Base-by-base conservation (phyloP, 768 basidiomycete species). In the Cystofilobasidium ferigula region DNA sequence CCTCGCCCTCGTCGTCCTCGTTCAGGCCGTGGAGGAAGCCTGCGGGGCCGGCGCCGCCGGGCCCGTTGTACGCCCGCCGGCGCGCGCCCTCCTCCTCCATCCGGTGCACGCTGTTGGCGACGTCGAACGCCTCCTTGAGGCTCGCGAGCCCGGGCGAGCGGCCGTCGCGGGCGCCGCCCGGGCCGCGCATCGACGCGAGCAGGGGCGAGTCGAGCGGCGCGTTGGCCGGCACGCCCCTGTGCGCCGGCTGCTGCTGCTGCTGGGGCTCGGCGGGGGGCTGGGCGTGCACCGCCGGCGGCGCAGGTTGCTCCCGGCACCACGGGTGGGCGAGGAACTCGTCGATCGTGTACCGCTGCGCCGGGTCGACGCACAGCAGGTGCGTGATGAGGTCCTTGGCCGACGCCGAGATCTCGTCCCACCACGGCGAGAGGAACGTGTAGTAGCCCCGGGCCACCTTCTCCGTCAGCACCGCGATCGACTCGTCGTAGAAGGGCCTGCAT, bases 71-170 rank as follows among this genome's bases (percentile, higher is more conserved):
- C 54, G 87, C 89, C 30, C 88, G 82, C 59, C 89, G 80, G 62
- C 89, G 82, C 0, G 88, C 88, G 18, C 92, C 94, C 77, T 99
- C 95, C 76, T 99, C 95, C 75, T 97, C 94, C 94, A 98, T 98
- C 22, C 94, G 85, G 76, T 99, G 95, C 0, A 99, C 95, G 4
- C 95, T 94, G 76, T 97, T 97, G 1, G 95, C 94, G 73, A 99
- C 86, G 75, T 99, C 95, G 77, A 99, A 98, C 4, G 95, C 93
- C 74, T 98, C 95, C 73, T 95, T 98, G 75, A 99, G 84, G 0
- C 87, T 85, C 0, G 90, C 87, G 32, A 98, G 74, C 28, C 95
- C 93, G 3, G 95, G 95, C 59, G 94, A 97, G 47, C 89, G 85
- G 8, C 85, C 87, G 69, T 88, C 87, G 34, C 80, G 81, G 24